A percentile compares a stretch with the other conserved stretches of the same genome.
These are phyloP conservation scores for Rosa lucieae DNA, from an alignment of 306 rosid species.

Conservation along the genomic window DNA sequence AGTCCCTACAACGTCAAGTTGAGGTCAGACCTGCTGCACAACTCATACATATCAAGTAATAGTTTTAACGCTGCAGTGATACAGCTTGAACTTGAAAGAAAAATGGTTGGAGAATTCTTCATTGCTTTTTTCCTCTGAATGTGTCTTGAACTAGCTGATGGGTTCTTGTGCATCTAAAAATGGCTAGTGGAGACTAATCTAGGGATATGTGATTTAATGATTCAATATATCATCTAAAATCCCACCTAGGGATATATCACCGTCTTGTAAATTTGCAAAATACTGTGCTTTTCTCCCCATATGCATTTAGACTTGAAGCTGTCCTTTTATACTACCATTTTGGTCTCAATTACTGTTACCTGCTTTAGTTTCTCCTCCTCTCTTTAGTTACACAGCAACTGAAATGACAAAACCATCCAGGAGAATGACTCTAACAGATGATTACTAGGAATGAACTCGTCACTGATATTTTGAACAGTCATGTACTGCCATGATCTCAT, in stretches of 20 bases:
- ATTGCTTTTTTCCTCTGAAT: not conserved
- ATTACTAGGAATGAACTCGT: not conserved
- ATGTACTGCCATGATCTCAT: conserved; percentile 22
- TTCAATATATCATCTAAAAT: not conserved
- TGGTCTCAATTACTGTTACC: not conserved
- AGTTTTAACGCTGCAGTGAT: conserved; percentile 28
- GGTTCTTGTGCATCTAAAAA: conserved; percentile 3
- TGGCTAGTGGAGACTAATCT: conserved; percentile 8
- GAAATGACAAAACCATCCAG: not conserved
- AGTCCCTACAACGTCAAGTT: conserved; percentile 86
- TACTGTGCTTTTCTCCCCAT: not conserved
- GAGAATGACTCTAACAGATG: not conserved
- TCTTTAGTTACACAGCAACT: not conserved
- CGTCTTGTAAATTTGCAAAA: not conserved
- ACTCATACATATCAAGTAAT: conserved; percentile 24
- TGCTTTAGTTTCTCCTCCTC: not conserved
- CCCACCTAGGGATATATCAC: not conserved
- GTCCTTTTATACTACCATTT: not conserved
- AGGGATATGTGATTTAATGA: conserved; percentile 2
- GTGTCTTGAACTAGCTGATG: conserved; percentile 16
- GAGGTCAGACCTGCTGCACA: conserved; percentile 69
- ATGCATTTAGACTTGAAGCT: not conserved
- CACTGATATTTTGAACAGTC: conserved; percentile 18
- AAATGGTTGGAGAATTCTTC: not conserved
- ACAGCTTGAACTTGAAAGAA: conserved; percentile 25